Evolutionary conservation across 2,329 filamentous ascomycete genomes (phyloP), one percentile per base, ranked within the genome.

Genomic region (Zymoseptoria pseudotritici): DNA sequence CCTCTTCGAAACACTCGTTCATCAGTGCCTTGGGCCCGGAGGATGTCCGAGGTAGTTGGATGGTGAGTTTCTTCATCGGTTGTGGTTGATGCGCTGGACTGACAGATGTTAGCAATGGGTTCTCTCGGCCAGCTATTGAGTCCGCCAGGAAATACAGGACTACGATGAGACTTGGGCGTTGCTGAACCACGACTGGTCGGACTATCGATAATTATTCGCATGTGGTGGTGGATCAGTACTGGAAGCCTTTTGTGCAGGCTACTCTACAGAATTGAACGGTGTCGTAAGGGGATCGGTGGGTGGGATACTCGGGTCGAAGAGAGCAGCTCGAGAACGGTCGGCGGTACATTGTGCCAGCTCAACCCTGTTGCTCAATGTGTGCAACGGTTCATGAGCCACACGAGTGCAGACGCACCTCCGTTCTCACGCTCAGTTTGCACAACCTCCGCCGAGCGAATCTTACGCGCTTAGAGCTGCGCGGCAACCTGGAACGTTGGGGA

Each of bases 101-200:
- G 83, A 7, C 83, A 83, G 83, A 79, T 82, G 70, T 75, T 82
- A 72, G 63, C 71, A 74, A 59, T 85, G 83, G 80, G 83, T 83
- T 24, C 56, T 87, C 17, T 76, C 61, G n/a, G 66, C 66, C 7
- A 69, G 65, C 66, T 86, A 86, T 67, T 86, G 86, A 64, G 77
- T 81, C 58, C 73, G 83, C 1, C 68, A 72, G 5, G 83, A 82
- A 0, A 75, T 58, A 0, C 81, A 83, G 67, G 82, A 85, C 66
- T 79, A 71, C 55, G 83, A 86, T 26, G 83, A 86, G 72, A 71
- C 73, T 0, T 86, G 83, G 82, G 71, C 70, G 70, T 68, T 83
- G 58, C 68, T 82, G 61, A 81, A 75, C 24, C 79, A 81, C 52
- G 78, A 83, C 62, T 85, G 82, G 82, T 79, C 76, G 3, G 74